Conservation (phyloP, 176 grass and related monocot genomes). For the Lolium perenne region DNA sequence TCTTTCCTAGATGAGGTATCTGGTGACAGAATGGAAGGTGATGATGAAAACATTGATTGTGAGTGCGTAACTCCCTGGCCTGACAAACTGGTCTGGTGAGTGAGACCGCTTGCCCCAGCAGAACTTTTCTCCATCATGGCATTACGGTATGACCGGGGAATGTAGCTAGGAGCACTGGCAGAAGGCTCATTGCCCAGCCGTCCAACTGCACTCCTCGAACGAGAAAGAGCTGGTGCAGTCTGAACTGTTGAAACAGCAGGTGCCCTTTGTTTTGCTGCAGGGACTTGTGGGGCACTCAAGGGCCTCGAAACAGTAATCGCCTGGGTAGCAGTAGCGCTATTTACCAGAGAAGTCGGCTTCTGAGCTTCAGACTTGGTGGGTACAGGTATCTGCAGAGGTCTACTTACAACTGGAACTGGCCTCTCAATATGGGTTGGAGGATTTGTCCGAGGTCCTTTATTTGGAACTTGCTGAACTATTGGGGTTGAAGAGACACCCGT, state of each 20-base stretch:
- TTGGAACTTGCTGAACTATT: constrained; percentile 39
- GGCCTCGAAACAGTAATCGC: constrained; percentile 54
- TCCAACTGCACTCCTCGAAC: constrained; percentile 75
- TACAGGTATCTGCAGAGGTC: constrained; percentile 32
- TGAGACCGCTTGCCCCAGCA: constrained; percentile 37
- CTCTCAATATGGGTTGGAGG: constrained; percentile 40
- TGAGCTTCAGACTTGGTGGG: constrained; percentile 57
- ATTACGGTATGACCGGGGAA: constrained; percentile 81
- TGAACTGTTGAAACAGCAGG: constrained; percentile 58
- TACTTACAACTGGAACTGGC: constrained; percentile 43
- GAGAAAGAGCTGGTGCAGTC: constrained; percentile 59
- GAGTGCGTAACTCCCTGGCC: constrained; percentile 46
- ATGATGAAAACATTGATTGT: constrained; percentile 53
- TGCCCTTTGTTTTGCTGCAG: constrained; percentile 55
- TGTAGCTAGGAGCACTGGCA: constrained; percentile 60
- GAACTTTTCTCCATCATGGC: constrained; percentile 83
- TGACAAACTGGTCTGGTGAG: constrained; percentile 44
- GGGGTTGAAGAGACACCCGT: constrained; percentile 10
- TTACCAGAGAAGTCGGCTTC: constrained; percentile 42
- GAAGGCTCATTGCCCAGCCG: constrained; percentile 70
- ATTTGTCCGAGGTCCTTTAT: constrained; percentile 51
- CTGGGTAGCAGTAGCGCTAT: constrained; percentile 45
- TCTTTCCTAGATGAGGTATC: constrained; percentile 51
- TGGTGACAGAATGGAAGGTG: constrained; percentile 49
- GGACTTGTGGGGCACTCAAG: constrained; percentile 77